Conservation (phyloP, 2,329 filamentous ascomycete species). For the Aspergillus carbonarius region DNA sequence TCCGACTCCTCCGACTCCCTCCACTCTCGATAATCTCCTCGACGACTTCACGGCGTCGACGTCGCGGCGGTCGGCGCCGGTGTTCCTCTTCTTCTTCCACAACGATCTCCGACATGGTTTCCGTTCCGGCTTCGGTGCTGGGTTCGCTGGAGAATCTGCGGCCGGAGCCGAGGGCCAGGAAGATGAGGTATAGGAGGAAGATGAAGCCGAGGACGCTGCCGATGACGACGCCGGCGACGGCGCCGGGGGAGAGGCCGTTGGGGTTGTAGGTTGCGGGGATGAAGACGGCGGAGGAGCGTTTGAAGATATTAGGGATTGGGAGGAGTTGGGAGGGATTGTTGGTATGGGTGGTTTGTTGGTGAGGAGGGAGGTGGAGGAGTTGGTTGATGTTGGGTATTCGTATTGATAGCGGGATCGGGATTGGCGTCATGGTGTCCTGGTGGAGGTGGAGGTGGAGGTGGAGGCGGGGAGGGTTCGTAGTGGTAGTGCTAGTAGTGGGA, state of each 20-base stretch:
- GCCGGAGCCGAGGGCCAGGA: slow-evolving; percentile 49
- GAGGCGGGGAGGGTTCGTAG: background rate
- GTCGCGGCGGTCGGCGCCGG: slow-evolving; percentile 1
- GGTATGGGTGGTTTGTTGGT: background rate
- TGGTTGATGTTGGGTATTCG: background rate
- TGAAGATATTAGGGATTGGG: background rate
- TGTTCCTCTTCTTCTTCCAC: slow-evolving; percentile 3
- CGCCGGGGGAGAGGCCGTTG: slow-evolving; percentile 54
- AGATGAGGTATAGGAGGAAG: slow-evolving; percentile 54
- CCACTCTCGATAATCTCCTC: slow-evolving; percentile 22
- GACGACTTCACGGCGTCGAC: slow-evolving; percentile 23
- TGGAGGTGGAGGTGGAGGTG: background rate
- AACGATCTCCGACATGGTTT: slow-evolving; percentile 29
- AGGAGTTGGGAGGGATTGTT: background rate
- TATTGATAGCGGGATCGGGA: background rate
- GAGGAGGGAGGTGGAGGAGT: background rate
- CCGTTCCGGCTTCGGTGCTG: slow-evolving; percentile 20
- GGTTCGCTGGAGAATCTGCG: slow-evolving; percentile 32
- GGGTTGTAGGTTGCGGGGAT: slow-evolving; percentile 63
- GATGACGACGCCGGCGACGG: slow-evolving; percentile 60
- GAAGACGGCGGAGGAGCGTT: slow-evolving; percentile 37
- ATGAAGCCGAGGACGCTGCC: slow-evolving; percentile 52
- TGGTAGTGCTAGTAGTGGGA: background rate
- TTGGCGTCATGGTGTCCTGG: background rate
- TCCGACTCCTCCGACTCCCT: slow-evolving; percentile 33